Base-by-base conservation (phyloP, 495 filamentous ascomycete genomes). In the Jackrogersella minutella region DNA sequence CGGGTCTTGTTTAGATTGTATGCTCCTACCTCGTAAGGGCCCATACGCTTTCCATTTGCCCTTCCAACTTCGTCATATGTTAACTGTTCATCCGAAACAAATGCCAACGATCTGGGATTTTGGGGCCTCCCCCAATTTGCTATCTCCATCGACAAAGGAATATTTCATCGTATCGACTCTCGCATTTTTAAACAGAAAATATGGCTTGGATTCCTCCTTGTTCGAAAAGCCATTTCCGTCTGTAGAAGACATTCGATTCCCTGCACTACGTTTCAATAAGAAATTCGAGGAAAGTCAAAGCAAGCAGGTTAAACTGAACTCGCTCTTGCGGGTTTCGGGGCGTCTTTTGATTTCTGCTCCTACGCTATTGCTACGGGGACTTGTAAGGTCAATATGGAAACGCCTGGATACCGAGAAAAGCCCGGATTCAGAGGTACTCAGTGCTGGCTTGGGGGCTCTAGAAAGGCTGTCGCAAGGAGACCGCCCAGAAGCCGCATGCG, bases 191-290 rank as follows among this genome's bases (percentile, higher is more conserved):
- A 57, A 71, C 41, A 37, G 19, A 8, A 34, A 58, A 24, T 52
- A 50, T 39, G 71, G 64, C 3, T 36, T 43, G 3, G 54, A 58
- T 21, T 58, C 14, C 1, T 46, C 47, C 1, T 44, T 71, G 7
- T 40, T 75, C 3, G 55, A 46, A 44, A 28, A 51, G 30, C 68
- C 71, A 9, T 70, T 66, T 41, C 73, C 73, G 1, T 55, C 66
- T 5, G 21, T 41, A 3, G 28, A 62, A 2, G 43, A 68, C 5
- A 14, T 21, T 44, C 62, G 73, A 1, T 69, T 73, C 33, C 68
- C 68, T 6, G 68, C 71, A 1, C 17, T 75, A 14, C 62, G 43
- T n/a, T 63, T 75, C 1, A 47, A 63, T 14, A 43, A 72, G 16
- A 59, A 72, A n/a, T 67, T 72, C 40, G 47, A 72, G 1, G 58